Percentiles rank a stretch among this genome's conserved stretches.
Conservation (phyloP, 352 stramenopile genomes). For the Aphanomyces invadans region DNA sequence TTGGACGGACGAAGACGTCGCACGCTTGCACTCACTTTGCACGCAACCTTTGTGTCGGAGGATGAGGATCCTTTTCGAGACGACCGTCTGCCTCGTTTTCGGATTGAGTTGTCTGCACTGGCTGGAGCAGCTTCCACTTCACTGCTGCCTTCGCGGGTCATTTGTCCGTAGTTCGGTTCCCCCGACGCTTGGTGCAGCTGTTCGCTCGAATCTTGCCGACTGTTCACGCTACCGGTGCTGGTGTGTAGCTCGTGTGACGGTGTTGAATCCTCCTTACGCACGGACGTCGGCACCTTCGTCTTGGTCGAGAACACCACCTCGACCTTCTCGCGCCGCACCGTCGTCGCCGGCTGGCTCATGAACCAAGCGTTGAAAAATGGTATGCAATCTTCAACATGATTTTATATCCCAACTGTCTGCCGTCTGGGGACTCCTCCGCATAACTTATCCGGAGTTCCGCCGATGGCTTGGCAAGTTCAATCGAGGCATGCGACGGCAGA, state of each 20-base stretch:
- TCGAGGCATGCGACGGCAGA: no score
- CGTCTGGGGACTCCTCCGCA: background rate
- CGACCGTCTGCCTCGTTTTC: conserved; percentile 16
- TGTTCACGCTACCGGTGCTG: conserved; percentile 9
- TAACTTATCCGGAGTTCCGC: conserved; percentile 15
- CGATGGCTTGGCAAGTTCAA: no score
- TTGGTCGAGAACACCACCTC: conserved; percentile 25
- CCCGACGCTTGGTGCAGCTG: background rate
- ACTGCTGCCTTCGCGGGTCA: conserved; percentile 13
- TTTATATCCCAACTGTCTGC: background rate
- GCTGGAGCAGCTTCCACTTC: background rate
- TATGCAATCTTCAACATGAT: conserved; percentile 6
- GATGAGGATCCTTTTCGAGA: conserved; percentile 12
- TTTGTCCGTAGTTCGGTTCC: conserved; percentile 5
- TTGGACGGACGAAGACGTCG: conserved; percentile 46
- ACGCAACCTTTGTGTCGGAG: background rate
- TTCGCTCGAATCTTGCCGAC: conserved; percentile 17
- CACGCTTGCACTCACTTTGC: conserved; percentile 17
- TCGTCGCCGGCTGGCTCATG: background rate
- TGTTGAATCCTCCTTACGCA: background rate
- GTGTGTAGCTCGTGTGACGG: background rate
- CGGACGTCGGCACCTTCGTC: background rate
- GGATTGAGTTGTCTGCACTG: background rate
- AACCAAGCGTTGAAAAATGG: background rate
- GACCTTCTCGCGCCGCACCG: conserved; percentile 1